These are phyloP conservation scores for Heliophila coronopifolia DNA, from an alignment of 441 rosid genomes.

Conservation along the genomic window DNA sequence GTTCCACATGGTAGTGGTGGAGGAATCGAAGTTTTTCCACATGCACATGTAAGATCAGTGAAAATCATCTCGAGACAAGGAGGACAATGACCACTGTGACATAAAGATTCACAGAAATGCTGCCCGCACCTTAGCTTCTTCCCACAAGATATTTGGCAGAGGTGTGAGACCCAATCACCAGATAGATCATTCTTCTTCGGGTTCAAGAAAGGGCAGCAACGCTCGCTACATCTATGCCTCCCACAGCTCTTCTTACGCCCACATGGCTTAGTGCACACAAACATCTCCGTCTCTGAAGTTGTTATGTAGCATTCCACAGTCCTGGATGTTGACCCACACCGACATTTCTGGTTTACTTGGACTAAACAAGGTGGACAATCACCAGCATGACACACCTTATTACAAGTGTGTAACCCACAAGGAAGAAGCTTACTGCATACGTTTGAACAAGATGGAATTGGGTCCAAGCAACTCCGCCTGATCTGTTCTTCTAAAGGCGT, in stretches of 20 bases:
- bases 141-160: constrained; percentile 82
- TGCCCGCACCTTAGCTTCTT: constrained; percentile 94
- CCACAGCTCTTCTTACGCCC: constrained; percentile 88
- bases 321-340: constrained; percentile 73
- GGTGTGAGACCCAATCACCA: constrained; percentile 80
- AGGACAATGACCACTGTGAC: constrained; percentile 97
- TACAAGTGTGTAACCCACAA: constrained; percentile 66
- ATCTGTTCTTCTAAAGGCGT: constrained; percentile 54
- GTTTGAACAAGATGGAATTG: constrained; percentile 67
- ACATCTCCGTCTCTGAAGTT: constrained; percentile 40
- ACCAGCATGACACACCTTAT: constrained; percentile 73
- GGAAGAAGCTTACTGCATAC: constrained; percentile 67
- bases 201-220: constrained; percentile 83
- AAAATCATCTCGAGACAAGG: constrained; percentile 95
- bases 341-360: constrained; percentile 69
- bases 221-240: constrained; percentile 90
- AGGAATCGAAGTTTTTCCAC: constrained; percentile 86
- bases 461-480: constrained; percentile 77
- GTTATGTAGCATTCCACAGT: constrained; percentile 70
- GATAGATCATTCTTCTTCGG: constrained; percentile 36
- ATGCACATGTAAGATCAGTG: constrained; percentile 86
- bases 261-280: constrained; percentile 75
- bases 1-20: constrained; percentile 98
- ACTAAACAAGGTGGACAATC: constrained; percentile 67
- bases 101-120: constrained; percentile 79